Percentiles rank a stretch among this genome's conserved stretches.
Evolutionary conservation across 2,329 filamentous ascomycete species (phyloP).

Genomic region (Aureobasidium sp.): DNA sequence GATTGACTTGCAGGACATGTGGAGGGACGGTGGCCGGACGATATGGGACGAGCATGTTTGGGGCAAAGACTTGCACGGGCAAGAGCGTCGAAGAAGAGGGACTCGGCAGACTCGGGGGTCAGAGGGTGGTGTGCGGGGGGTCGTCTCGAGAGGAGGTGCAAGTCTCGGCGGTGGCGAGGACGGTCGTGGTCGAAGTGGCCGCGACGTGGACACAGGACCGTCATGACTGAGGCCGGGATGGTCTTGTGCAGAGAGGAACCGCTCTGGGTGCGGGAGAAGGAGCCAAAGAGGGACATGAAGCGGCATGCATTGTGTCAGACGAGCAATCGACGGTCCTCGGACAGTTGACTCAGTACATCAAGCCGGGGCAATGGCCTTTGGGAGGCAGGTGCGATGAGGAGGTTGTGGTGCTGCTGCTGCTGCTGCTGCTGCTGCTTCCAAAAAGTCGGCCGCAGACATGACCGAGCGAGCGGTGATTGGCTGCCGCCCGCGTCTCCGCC

Average conservation of each 20-base stretch:
- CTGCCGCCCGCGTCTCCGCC: slow-evolving; percentile 6
- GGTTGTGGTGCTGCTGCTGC: neutral
- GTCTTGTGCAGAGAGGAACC: slow-evolving; percentile 1
- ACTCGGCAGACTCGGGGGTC: slow-evolving; percentile 13
- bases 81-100: slow-evolving; percentile 15
- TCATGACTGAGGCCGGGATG: slow-evolving; percentile 36
- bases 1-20: neutral
- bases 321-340: slow-evolving; percentile 7
- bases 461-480: slow-evolving; percentile 16
- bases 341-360: slow-evolving; percentile 9
- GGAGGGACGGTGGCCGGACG: slow-evolving; percentile 7
- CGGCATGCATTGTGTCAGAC: slow-evolving; percentile 51
- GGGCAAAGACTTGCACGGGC: slow-evolving; percentile 15
- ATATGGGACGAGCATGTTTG: slow-evolving; percentile 18
- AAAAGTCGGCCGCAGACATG: slow-evolving; percentile 10
- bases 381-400: no score
- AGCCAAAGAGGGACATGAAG: slow-evolving; percentile 58
- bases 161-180: neutral
- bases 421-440: no score
- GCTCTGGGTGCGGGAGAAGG: slow-evolving; percentile 43
- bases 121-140: neutral
- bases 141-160: slow-evolving; percentile 1
- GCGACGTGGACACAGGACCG: slow-evolving; percentile 12
- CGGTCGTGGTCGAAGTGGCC: neutral
- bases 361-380: neutral